Percentiles rank a stretch among this genome's conserved stretches.
Evolutionary conservation across 108 stramenopile species (phyloP).

Genomic region (Parmales sp.): DNA sequence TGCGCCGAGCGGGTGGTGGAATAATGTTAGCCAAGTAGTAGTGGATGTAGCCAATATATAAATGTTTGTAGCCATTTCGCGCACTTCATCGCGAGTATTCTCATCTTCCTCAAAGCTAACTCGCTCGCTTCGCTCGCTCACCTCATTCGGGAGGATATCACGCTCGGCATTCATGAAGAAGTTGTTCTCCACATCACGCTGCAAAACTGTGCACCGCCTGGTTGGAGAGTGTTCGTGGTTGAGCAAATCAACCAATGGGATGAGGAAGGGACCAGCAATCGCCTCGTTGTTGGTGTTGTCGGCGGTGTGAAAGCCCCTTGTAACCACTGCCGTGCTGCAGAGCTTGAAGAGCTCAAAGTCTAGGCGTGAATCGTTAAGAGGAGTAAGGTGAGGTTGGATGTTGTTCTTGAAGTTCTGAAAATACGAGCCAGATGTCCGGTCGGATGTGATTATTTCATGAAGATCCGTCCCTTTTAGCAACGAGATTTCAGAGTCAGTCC

Average conservation of each 20-base stretch:
- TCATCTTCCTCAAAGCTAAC: too few species aligned
- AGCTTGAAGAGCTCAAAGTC: background rate
- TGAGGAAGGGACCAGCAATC: background rate
- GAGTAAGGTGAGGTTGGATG: background rate
- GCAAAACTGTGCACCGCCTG: background rate
- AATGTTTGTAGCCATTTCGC: too few species aligned
- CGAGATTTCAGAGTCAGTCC: background rate
- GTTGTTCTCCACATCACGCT: background rate
- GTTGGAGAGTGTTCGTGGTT: background rate
- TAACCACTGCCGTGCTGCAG: background rate
- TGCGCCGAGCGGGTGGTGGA: background rate
- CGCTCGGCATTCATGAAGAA: background rate
- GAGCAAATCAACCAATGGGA: background rate
- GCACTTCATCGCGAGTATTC: too few species aligned
- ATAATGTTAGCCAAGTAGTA: too few species aligned
- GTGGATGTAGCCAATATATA: too few species aligned
- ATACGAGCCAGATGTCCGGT: background rate
- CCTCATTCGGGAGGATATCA: too few species aligned
- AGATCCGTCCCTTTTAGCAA: background rate
- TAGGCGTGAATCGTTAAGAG: background rate
- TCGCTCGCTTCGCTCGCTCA: too few species aligned
- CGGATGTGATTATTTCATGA: background rate
- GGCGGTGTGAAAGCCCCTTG: background rate
- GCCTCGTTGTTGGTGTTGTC: background rate
- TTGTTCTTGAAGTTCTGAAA: background rate